Conservation (phyloP, 2,329 filamentous ascomycete species). For the Hypoxylon sp. region DNA sequence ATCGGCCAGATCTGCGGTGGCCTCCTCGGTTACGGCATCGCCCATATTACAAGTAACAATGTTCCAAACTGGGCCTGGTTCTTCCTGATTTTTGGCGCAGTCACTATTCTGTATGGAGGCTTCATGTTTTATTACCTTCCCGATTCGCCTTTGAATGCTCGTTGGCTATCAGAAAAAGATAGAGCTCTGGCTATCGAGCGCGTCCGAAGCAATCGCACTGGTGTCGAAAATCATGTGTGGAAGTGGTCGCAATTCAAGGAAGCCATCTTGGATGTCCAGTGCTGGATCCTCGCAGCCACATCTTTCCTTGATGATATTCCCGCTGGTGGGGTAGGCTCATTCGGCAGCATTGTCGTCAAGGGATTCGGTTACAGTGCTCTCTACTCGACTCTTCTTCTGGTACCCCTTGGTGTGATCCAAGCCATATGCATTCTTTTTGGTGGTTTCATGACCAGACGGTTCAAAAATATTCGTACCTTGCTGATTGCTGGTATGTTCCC, state of each 20-base stretch:
- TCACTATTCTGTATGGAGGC: slow-evolving; percentile 63
- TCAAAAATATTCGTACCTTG: slow-evolving; percentile 37
- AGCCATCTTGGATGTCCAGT: slow-evolving; percentile 62
- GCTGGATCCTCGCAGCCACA: slow-evolving; percentile 65
- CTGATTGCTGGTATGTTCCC: slow-evolving; percentile 28
- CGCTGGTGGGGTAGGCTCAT: slow-evolving; percentile 26
- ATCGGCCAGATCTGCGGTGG: slow-evolving; percentile 70
- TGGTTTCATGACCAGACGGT: slow-evolving; percentile 37
- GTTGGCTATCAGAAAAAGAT: slow-evolving; percentile 67
- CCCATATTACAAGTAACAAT: slow-evolving; percentile 57
- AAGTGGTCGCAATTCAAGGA: slow-evolving; percentile 57
- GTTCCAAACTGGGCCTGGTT: slow-evolving; percentile 42
- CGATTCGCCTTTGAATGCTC: slow-evolving; percentile 68
- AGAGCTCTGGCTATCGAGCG: slow-evolving; percentile 62
- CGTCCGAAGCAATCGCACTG: slow-evolving; percentile 59
- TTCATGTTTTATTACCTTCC: slow-evolving; percentile 66
- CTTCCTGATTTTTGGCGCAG: slow-evolving; percentile 66
- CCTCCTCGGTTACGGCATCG: slow-evolving; percentile 65
- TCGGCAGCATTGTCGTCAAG: slow-evolving; percentile 44
- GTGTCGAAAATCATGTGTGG: slow-evolving; percentile 61
- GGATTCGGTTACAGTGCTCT: slow-evolving; percentile 46
- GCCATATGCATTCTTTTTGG: slow-evolving; percentile 43
- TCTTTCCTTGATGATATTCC: slow-evolving; percentile 49
- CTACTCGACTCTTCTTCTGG: slow-evolving; percentile 38
- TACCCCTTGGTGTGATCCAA: slow-evolving; percentile 43